Percentiles rank a stretch among this genome's conserved stretches.
Conservation (phyloP, 208 protist species). For the Acanthamoeba comandoni region DNA sequence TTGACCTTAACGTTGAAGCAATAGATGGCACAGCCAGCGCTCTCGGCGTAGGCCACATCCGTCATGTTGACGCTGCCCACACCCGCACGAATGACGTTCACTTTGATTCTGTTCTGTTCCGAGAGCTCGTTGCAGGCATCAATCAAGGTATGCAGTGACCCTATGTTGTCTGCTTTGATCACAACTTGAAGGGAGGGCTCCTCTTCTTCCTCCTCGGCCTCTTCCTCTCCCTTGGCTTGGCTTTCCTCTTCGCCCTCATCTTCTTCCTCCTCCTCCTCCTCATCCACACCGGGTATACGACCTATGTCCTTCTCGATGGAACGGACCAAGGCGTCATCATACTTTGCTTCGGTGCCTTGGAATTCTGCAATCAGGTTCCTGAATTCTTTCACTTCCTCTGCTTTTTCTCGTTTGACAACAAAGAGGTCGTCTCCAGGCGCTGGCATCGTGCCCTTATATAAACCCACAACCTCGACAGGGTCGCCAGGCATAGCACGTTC, state of each 20-base stretch:
- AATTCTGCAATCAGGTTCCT: slow-evolving; percentile 49
- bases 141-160: slow-evolving; percentile 62
- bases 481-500: slow-evolving; percentile 58
- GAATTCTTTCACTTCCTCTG: slow-evolving; percentile 68
- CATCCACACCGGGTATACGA: background rate
- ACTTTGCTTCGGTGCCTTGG: slow-evolving; percentile 64
- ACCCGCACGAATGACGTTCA: slow-evolving; percentile 58
- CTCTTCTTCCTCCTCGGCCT: slow-evolving; percentile 30
- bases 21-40: slow-evolving; percentile 64
- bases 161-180: slow-evolving; percentile 71
- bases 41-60: slow-evolving; percentile 50
- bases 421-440: slow-evolving; percentile 71
- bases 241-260: slow-evolving; percentile 1
- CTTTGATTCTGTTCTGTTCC: background rate
- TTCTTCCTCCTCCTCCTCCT: background rate
- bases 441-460: slow-evolving; percentile 23
- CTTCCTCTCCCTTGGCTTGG: slow-evolving; percentile 31
- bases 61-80: slow-evolving; percentile 55
- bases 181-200: slow-evolving; percentile 51
- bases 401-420: slow-evolving; percentile 42
- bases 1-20: slow-evolving; percentile 63
- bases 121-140: slow-evolving; percentile 72
- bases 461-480: slow-evolving; percentile 54
- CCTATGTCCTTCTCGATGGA: slow-evolving; percentile 15
- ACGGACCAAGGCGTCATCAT: slow-evolving; percentile 59